Evolutionary conservation across 768 basidiomycete genomes (phyloP).

Genomic region (Leucocoprinus birnbaumii): DNA sequence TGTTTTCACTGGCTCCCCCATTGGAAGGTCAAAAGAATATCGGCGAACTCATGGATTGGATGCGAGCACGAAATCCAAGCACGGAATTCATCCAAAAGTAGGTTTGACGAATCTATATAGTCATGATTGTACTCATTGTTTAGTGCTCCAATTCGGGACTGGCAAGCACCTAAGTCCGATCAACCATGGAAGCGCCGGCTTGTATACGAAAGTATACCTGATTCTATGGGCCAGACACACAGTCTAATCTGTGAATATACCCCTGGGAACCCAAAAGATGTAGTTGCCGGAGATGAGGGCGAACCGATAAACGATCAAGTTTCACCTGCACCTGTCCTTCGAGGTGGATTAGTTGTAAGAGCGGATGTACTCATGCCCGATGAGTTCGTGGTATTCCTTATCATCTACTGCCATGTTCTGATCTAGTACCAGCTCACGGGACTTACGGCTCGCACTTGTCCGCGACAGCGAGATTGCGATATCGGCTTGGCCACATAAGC

Average conservation of each 20-base stretch:
- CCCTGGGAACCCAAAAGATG: neutral
- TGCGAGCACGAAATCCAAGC: neutral
- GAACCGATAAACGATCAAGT: neutral
- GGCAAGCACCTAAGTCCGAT: conserved; percentile 6
- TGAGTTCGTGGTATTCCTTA: conserved; percentile 1
- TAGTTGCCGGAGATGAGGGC: neutral
- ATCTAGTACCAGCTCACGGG: neutral
- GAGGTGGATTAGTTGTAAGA: neutral
- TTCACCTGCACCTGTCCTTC: neutral
- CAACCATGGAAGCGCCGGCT: conserved; percentile 9
- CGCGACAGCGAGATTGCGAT: neutral
- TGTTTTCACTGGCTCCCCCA: conserved; percentile 5
- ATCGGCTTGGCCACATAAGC: conserved; percentile 10
- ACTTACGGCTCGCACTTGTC: conserved; percentile 8
- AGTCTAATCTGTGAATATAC: conserved; percentile 7
- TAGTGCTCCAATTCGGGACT: conserved; percentile 3
- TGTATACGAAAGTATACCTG: conserved; percentile 3
- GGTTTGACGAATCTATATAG: neutral
- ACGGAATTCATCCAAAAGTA: conserved; percentile 7
- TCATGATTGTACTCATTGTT: neutral
- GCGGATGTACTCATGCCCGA: conserved; percentile 14
- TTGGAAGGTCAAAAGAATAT: conserved; percentile 8
- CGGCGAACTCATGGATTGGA: conserved; percentile 6
- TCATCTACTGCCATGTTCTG: neutral
- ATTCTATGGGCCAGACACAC: neutral